Evolutionary conservation across 352 stramenopile genomes (phyloP).

Genomic region (Phytophthora aleatoria): DNA sequence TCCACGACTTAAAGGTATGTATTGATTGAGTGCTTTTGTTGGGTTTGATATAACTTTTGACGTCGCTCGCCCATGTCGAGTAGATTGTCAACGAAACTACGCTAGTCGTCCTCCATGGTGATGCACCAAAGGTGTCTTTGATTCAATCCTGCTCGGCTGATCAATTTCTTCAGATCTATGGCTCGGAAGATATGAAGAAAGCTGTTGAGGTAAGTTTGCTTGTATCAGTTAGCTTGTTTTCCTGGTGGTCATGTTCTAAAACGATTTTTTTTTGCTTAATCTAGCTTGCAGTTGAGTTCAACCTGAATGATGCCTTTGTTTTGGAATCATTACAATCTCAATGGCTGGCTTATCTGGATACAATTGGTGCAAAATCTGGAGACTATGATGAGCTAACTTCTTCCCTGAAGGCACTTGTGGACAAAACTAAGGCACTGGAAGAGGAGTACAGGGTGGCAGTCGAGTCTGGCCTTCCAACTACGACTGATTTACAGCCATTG

Average conservation of each 20-base stretch:
- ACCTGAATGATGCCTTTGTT: conserved; percentile 65
- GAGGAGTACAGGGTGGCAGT: conserved; percentile 48
- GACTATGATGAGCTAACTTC: conserved; percentile 45
- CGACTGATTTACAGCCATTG: conserved; percentile 47
- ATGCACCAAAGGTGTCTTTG: conserved; percentile 71
- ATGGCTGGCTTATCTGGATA: conserved; percentile 47
- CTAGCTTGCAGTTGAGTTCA: conserved; percentile 77
- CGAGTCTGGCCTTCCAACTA: conserved; percentile 38
- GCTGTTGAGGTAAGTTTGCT: conserved; percentile 59
- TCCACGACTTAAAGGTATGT: conserved; percentile 83
- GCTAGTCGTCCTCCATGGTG: conserved; percentile 75
- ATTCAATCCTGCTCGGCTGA: conserved; percentile 73
- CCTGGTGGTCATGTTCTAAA: conserved; percentile 6
- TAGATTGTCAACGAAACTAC: conserved; percentile 77
- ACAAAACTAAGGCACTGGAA: conserved; percentile 54
- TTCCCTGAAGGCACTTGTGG: conserved; percentile 51
- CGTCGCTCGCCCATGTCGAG: not conserved
- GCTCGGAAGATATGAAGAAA: conserved; percentile 57
- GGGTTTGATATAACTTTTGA: not conserved
- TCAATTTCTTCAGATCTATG: conserved; percentile 80
- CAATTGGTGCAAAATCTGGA: conserved; percentile 18
- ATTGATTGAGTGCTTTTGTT: not conserved
- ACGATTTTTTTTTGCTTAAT: not conserved
- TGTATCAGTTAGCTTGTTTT: not conserved
- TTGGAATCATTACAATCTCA: conserved; percentile 58